Evolutionary conservation across 75 land plant genomes (phyloP).

Genomic region (Picea sitchensis): DNA sequence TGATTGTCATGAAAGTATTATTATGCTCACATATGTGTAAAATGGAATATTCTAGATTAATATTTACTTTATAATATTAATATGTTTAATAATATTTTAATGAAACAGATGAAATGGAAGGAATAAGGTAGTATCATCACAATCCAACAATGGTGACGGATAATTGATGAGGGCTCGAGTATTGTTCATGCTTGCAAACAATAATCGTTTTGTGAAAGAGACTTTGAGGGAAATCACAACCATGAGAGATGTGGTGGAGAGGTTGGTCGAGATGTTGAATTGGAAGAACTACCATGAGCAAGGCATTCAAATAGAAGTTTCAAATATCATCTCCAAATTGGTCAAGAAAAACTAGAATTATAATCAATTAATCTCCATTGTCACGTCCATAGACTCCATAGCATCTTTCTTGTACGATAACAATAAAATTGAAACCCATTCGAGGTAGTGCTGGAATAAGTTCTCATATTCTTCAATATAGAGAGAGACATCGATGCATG

Average conservation of each 20-base stretch:
- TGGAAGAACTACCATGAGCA: conserved; percentile 69
- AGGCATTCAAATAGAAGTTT: conserved; percentile 50
- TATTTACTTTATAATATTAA: no score
- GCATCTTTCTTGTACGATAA: conserved; percentile 44
- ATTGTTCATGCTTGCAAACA: conserved; percentile 32
- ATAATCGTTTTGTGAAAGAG: conserved; percentile 26
- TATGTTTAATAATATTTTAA: no score
- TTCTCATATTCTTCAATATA: conserved; percentile 23
- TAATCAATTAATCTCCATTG: conserved; percentile 59
- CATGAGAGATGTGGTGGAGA: conserved; percentile 40
- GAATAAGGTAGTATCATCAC: conserved; percentile 41
- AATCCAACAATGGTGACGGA: conserved; percentile 29
- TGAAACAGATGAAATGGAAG: no score
- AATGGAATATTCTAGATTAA: no score
- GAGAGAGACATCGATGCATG: conserved; percentile 2
- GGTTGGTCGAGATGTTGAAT: conserved; percentile 79
- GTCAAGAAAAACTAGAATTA: conserved; percentile 48
- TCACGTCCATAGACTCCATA: conserved; percentile 73
- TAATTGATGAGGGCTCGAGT: conserved; percentile 57
- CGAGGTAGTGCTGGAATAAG: background rate
- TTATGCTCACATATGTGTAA: no score
- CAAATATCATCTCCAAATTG: conserved; percentile 49
- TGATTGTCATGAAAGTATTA: no score
- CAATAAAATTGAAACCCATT: background rate
- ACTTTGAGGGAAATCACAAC: conserved; percentile 70